Base-by-base conservation (phyloP, 2,329 filamentous ascomycete genomes). In the Alternaria solani region DNA sequence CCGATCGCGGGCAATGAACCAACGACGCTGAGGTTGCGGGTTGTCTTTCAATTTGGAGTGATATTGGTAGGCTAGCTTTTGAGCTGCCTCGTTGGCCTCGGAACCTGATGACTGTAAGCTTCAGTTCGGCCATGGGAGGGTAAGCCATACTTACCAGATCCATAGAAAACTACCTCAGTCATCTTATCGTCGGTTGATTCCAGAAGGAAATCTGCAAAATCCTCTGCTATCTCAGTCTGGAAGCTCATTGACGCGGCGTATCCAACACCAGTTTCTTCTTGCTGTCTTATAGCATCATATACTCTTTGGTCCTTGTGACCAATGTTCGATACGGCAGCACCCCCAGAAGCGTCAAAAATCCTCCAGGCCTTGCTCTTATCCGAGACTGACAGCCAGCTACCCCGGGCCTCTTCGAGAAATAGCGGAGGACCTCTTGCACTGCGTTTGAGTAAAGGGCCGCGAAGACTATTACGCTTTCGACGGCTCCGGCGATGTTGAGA, bases 291-390 rank as follows among this genome's bases (percentile, higher is more conserved):
- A 0, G 89, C 90, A 2, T 84, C 79, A 12, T 81, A 81, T 12
- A 94, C 86, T 48, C 88, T 81, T 42, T 82, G 70, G 55, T 90
- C 85, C 52, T 89, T 84, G 67, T 92, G 88, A 7, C 91, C 92
- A 9, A 94, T 80, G 71, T 88, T 89, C 9, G 88, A 84, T 4
- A 93, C 91, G 23, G 89, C 90, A 3, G 91, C 89, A 20, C 92
- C 92, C 28, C 89, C 86, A 20, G 89, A 91, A 1, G 87, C 89
- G 74, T 95, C 92, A 14, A 93, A 84, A 43, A 95, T 85, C 34
- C 79, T 81, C 25, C 84, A 82, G 7, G 41, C 46, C 18, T 43
- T 55, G 25, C 39, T 60, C 1, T 88, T 89, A 46, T 72, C 66
- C 2, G 61, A 57, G 1, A 88, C 78, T 34, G 80, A 76, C n/a